A percentile compares a stretch with the other conserved stretches of the same genome.
Evolutionary conservation across 306 rosid species (phyloP).

Genomic region (Quercus bicolor): DNA sequence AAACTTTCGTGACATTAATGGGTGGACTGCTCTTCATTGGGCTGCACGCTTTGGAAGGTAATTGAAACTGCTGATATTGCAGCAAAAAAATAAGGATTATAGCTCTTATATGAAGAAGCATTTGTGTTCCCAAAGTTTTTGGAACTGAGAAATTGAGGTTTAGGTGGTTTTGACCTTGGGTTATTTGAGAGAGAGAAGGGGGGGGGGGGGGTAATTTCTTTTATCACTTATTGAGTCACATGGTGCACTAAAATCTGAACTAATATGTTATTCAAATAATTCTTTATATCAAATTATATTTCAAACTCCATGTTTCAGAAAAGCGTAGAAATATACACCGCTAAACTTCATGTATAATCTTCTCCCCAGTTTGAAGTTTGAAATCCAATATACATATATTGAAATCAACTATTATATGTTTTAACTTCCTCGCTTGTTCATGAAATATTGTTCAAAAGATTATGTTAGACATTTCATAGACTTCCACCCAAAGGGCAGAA

Average conservation of each 20-base stretch:
- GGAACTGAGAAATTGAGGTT: slow-evolving; percentile 6
- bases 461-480: not conserved
- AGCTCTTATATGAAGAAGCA: not conserved
- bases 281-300: not conserved
- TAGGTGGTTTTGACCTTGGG: not conserved
- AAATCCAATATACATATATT: not conserved
- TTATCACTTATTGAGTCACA: not conserved
- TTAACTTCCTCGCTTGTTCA: not conserved
- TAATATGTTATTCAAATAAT: not conserved
- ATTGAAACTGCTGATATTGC: slow-evolving; percentile 15
- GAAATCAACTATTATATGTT: not conserved
- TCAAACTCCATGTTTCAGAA: not conserved
- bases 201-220: not conserved
- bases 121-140: slow-evolving; percentile 9
- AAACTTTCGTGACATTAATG: slow-evolving; percentile 93
- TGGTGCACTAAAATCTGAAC: not conserved
- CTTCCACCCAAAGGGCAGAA: not conserved
- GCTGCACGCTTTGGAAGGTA: slow-evolving; percentile 97
- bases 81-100: not conserved
- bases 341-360: not conserved
- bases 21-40: slow-evolving; percentile 97
- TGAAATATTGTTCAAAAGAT: not conserved
- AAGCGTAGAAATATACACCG: not conserved
- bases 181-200: not conserved
- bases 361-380: not conserved